A percentile compares a stretch with the other conserved stretches of the same genome.
Conservation (phyloP, 345 rosid genomes). For the Noccaea bulbosa region DNA sequence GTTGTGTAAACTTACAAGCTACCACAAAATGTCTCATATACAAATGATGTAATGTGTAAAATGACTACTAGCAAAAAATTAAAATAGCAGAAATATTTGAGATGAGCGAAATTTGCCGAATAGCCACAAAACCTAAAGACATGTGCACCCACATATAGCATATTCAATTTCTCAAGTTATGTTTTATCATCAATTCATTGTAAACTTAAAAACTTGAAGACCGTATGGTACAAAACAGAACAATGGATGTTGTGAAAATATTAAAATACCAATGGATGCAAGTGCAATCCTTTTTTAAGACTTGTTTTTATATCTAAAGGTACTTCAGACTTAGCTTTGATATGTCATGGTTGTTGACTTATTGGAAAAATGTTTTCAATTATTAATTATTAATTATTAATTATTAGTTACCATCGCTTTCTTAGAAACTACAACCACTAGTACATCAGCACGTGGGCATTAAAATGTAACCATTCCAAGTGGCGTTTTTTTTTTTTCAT, state of each 20-base stretch:
- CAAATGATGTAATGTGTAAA: background rate
- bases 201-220: too few relatives aligned
- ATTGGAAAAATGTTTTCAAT: background rate
- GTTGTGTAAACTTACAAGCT: conserved; percentile 4
- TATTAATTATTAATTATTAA: background rate
- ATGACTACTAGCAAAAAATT: background rate
- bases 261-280: background rate
- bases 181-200: too few relatives aligned
- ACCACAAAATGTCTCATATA: background rate
- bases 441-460: conserved; percentile 4
- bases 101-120: background rate
- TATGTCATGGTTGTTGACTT: background rate
- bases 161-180: too few relatives aligned
- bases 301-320: background rate
- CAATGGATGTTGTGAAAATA: background rate
- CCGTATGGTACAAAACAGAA: too few relatives aligned
- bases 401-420: background rate
- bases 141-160: too few relatives aligned
- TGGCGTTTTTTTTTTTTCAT: background rate
- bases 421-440: background rate
- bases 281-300: background rate
- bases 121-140: too few relatives aligned
- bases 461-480: background rate
- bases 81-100: background rate
- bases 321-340: background rate